phyloP scores from a whole-genome alignment of 1,284 basidiomycete species.

The Naganishia sp. region DNA sequence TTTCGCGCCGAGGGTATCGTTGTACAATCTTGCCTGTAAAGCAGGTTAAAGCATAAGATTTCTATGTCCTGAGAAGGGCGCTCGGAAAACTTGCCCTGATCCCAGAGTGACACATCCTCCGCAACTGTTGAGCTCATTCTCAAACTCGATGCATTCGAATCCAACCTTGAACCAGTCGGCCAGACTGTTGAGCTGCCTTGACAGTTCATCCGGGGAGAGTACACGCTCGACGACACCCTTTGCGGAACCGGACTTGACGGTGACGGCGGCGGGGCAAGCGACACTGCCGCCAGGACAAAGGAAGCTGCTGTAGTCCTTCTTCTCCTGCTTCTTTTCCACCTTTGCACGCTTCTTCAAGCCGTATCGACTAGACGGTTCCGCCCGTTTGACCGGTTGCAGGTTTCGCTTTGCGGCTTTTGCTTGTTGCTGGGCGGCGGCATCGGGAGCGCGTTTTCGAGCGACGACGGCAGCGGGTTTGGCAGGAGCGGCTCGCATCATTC shows the following conservation, averaged over 20 bases:
- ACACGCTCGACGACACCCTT: constrained; percentile 33
- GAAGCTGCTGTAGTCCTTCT: constrained; percentile 55
- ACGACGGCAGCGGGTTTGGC: constrained; percentile 27
- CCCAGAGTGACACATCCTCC: constrained; percentile 53
- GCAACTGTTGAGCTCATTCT: constrained; percentile 51
- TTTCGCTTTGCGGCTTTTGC: constrained; percentile 26
- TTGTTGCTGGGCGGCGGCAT: constrained; percentile 15
- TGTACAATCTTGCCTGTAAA: constrained; percentile 52
- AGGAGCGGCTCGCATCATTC: constrained; percentile 19
- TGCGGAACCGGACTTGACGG: constrained; percentile 37
- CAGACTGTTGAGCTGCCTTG: constrained; percentile 43
- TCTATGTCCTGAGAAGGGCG: background rate
- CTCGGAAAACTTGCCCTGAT: constrained; percentile 46
- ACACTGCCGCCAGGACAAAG: constrained; percentile 51
- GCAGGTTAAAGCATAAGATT: background rate
- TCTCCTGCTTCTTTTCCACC: constrained; percentile 43
- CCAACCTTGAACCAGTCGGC: constrained; percentile 55
- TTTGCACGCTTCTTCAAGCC: constrained; percentile 29
- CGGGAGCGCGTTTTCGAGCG: constrained; percentile 1
- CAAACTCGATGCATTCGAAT: constrained; percentile 55
- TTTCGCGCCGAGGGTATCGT: constrained; percentile 49
- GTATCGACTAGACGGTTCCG: constrained; percentile 24
- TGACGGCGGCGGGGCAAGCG: constrained; percentile 48
- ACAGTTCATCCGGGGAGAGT: constrained; percentile 38
- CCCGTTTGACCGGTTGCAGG: constrained; percentile 22